phyloP scores from a whole-genome alignment of 805 yeast species.

The Candida railenensis region DNA sequence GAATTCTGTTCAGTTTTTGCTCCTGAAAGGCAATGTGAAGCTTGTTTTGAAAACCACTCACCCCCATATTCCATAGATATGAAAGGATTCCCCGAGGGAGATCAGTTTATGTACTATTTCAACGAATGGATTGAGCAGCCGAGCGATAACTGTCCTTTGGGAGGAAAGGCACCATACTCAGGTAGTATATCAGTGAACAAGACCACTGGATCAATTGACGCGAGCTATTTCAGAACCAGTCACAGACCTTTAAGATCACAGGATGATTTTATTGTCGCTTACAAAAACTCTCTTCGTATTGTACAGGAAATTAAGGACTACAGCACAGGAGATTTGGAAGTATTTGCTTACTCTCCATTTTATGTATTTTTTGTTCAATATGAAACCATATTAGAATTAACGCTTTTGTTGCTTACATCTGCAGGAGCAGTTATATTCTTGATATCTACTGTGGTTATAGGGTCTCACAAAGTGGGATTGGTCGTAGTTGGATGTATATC shows the following conservation, averaged over 20 bases:
- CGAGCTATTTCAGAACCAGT: conserved; percentile 76
- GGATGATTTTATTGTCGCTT: conserved; percentile 78
- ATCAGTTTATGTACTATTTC: conserved; percentile 69
- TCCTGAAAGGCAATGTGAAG: conserved; percentile 68
- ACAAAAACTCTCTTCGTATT: conserved; percentile 67
- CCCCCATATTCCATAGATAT: conserved; percentile 68
- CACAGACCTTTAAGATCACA: conserved; percentile 83
- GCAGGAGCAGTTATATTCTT: conserved; percentile 56
- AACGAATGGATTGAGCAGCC: conserved; percentile 80
- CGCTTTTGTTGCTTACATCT: conserved; percentile 50
- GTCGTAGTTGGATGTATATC: conserved; percentile 57
- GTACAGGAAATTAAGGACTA: conserved; percentile 50
- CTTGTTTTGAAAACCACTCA: conserved; percentile 62
- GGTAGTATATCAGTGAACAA: conserved; percentile 49
- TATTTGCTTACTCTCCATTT: conserved; percentile 91
- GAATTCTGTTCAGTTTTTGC: conserved; percentile 68
- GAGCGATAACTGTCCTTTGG: conserved; percentile 90
- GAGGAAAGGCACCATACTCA: conserved; percentile 92
- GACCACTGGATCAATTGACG: conserved; percentile 35
- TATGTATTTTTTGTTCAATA: conserved; percentile 93
- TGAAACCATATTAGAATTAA: conserved; percentile 56
- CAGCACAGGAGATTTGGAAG: conserved; percentile 42
- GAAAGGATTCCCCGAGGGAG: conserved; percentile 78
- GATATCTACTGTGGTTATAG: conserved; percentile 58
- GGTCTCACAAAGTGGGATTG: conserved; percentile 61